phyloP scores from a whole-genome alignment of 1,284 basidiomycete genomes.

The Sphaerobolus stellatus region DNA sequence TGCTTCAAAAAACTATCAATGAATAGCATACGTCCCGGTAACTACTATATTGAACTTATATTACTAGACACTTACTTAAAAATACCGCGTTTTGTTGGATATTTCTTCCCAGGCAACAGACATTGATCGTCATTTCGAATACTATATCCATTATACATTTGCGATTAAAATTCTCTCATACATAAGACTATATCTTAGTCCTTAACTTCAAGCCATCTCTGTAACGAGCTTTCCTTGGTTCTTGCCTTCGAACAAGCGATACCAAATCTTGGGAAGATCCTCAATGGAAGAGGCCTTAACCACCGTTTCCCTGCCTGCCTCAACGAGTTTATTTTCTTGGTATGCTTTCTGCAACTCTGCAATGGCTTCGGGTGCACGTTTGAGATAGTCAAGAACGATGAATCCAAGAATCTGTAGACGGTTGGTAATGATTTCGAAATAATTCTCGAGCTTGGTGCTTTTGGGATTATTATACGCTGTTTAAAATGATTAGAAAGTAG shows the following conservation, averaged over 20 bases:
- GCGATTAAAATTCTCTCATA: too few relatives aligned
- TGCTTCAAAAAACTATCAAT: too few relatives aligned
- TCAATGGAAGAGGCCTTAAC: conserved; percentile 27
- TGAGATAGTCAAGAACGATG: conserved; percentile 33
- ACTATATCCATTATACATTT: too few relatives aligned
- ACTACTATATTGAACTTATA: too few relatives aligned
- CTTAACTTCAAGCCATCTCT: too few relatives aligned
- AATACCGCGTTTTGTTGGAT: too few relatives aligned
- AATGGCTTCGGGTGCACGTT: conserved; percentile 18
- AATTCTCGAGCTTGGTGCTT: conserved; percentile 20
- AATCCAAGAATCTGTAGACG: conserved; percentile 40
- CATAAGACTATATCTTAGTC: too few relatives aligned
- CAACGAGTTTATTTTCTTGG: conserved; percentile 27
- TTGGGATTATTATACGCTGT: conserved; percentile 25
- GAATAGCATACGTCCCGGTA: too few relatives aligned
- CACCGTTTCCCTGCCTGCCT: conserved; percentile 28
- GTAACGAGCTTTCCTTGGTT: conserved; percentile 35
- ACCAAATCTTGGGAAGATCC: conserved; percentile 30
- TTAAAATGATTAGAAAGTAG: not conserved
- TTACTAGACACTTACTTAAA: too few relatives aligned
- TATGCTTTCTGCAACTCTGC: conserved; percentile 23
- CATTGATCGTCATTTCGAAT: too few relatives aligned
- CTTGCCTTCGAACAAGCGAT: conserved; percentile 28
- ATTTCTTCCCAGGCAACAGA: too few relatives aligned
- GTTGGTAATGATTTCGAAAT: conserved; percentile 35